These are phyloP conservation scores for Fusarium transvaalense DNA, from an alignment of 2,329 filamentous ascomycete genomes.

Conservation along the genomic window DNA sequence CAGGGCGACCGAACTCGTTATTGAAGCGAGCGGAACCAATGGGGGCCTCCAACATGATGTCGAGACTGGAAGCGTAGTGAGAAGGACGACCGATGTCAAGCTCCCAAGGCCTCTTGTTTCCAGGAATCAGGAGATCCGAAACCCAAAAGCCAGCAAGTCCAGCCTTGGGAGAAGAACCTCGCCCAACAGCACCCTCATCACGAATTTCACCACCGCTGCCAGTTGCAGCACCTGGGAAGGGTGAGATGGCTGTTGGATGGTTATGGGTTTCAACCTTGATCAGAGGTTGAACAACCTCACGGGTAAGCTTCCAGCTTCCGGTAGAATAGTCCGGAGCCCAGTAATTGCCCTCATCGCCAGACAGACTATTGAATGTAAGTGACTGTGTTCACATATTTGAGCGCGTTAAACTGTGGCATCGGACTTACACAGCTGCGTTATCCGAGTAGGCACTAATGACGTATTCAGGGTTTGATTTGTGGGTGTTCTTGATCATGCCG, in stretches of 20 bases:
- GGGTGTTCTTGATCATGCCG: conserved; percentile 96
- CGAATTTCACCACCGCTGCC: conserved; percentile 95
- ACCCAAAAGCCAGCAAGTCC: conserved; percentile 95
- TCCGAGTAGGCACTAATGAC: conserved; percentile 98
- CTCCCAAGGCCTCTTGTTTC: conserved; percentile 87
- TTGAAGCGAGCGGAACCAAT: conserved; percentile 97
- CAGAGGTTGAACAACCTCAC: conserved; percentile 87
- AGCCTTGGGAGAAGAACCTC: conserved; percentile 92
- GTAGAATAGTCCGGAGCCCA: conserved; percentile 92
- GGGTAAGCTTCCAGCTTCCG: conserved; percentile 87
- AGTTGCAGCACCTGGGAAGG: conserved; percentile 91
- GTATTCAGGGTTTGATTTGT: conserved; percentile 81
- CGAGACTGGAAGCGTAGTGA: conserved; percentile 92
- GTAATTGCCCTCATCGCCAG: conserved; percentile 60
- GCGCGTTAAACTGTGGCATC: conserved; percentile 21
- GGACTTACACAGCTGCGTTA: conserved; percentile 84
- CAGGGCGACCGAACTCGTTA: conserved; percentile 96
- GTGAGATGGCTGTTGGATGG: conserved; percentile 95
- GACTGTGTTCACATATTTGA: neutral
- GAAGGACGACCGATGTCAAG: conserved; percentile 87
- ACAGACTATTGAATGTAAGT: conserved; percentile 43
- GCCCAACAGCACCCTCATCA: conserved; percentile 93
- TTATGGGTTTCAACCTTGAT: conserved; percentile 99
- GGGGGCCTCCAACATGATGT: conserved; percentile 98
- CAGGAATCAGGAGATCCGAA: conserved; percentile 92